phyloP scores from a whole-genome alignment of 495 filamentous ascomycete genomes.

The Neurospora hispaniola region DNA sequence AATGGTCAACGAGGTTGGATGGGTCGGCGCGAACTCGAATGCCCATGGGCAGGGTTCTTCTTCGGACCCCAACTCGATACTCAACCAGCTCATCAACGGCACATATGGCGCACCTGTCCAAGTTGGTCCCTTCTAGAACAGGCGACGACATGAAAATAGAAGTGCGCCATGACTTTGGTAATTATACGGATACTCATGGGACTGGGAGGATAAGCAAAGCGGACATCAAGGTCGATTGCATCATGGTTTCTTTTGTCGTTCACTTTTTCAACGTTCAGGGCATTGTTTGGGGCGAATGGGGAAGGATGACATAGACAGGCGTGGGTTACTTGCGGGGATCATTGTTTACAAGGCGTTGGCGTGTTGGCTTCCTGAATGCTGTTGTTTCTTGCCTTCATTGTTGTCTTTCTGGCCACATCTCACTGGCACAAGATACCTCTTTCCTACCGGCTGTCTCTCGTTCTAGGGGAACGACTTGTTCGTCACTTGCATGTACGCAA shows the following conservation, averaged over 20 bases:
- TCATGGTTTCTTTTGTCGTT: not conserved
- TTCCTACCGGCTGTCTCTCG: not conserved
- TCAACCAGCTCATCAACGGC: slow-evolving; percentile 69
- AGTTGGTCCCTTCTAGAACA: slow-evolving; percentile 57
- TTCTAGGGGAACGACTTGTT: not conserved
- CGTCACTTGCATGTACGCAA: not conserved
- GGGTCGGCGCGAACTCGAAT: slow-evolving; percentile 49
- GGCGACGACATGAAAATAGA: not conserved
- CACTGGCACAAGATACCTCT: not conserved
- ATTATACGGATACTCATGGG: not conserved
- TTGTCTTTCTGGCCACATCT: not conserved
- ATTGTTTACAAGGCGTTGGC: not conserved
- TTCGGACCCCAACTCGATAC: slow-evolving; percentile 51
- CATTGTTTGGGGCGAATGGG: not conserved
- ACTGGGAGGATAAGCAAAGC: not conserved
- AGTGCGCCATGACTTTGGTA: not conserved
- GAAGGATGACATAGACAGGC: not conserved
- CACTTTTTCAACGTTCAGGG: not conserved
- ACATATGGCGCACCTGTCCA: slow-evolving; percentile 67
- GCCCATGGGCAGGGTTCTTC: slow-evolving; percentile 33
- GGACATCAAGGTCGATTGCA: not conserved
- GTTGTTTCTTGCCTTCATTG: not conserved
- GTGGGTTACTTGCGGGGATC: not conserved
- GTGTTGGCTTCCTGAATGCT: not conserved
- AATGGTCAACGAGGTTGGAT: slow-evolving; percentile 61